These are phyloP conservation scores for Podila horticola DNA, from an alignment of 192 early-diverging fungal genomes.

Conservation along the genomic window DNA sequence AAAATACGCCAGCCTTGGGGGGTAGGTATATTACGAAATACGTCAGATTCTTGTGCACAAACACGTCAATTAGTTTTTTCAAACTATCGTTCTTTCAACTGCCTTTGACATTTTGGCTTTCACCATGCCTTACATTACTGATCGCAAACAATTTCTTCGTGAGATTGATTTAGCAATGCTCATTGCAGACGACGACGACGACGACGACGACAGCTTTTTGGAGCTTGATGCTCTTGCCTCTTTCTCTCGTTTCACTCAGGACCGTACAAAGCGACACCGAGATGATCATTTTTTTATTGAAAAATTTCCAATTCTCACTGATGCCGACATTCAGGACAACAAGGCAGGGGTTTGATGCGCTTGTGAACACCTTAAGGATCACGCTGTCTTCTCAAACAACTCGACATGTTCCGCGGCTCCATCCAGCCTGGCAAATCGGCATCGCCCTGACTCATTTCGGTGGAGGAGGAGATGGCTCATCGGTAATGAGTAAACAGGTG, in stretches of 20 bases:
- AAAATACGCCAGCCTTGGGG: too few relatives aligned
- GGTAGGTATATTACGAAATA: too few relatives aligned
- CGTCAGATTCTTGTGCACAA: too few relatives aligned
- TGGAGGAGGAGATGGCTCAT: neutral
- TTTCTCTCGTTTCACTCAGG: neutral
- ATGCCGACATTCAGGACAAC: slow-evolving; percentile 17
- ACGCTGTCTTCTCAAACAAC: slow-evolving; percentile 15
- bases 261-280: neutral
- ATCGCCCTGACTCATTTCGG: slow-evolving; percentile 14
- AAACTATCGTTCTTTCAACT: too few relatives aligned
- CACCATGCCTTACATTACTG: neutral
- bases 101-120: too few relatives aligned
- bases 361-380: slow-evolving; percentile 8
- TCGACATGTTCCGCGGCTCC: neutral
- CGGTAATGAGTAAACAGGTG: neutral
- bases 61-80: too few relatives aligned
- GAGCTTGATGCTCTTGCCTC: neutral
- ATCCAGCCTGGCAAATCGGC: slow-evolving; percentile 18
- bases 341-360: neutral
- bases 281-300: neutral
- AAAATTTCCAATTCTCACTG: neutral
- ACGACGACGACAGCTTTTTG: neutral
- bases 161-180: neutral
- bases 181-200: neutral
- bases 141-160: neutral